A percentile compares a stretch with the other conserved stretches of the same genome.
These are phyloP conservation scores for Fusarium odoratissimum DNA, from an alignment of 2,329 filamentous ascomycete species.

Conservation along the genomic window DNA sequence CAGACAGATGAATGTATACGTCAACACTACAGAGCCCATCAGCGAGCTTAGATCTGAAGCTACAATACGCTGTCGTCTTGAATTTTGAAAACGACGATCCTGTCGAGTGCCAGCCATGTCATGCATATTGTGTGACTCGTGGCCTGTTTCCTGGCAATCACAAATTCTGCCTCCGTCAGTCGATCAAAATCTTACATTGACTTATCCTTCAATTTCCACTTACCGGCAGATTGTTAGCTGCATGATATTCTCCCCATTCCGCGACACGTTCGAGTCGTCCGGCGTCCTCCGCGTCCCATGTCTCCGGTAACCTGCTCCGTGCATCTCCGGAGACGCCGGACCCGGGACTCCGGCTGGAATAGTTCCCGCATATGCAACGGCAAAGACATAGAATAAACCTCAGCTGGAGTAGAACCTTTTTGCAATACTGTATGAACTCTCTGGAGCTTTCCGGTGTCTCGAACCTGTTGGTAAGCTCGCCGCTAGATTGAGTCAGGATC, in stretches of 20 bases:
- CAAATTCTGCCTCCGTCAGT: conserved; percentile 1
- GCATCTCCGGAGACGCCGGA: conserved; percentile 37
- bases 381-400: not conserved
- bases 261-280: conserved; percentile 29
- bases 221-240: conserved; percentile 6
- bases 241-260: conserved; percentile 28
- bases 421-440: not conserved
- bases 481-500: conserved; percentile 32
- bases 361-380: conserved; percentile 13
- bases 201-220: not conserved
- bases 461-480: conserved; percentile 5
- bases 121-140: conserved; percentile 5
- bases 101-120: not conserved
- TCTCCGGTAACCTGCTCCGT: conserved; percentile 30
- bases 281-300: conserved; percentile 26
- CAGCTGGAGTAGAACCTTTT: not conserved
- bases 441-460: conserved; percentile 28
- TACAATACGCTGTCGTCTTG: not conserved
- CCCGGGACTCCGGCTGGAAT: conserved; percentile 29
- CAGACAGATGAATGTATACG: conserved; percentile 38
- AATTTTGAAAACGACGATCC: not conserved
- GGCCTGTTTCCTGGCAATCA: conserved; percentile 22
- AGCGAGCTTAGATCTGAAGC: conserved; percentile 9
- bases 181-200: not conserved
- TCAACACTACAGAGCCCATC: conserved; percentile 19